Base-by-base conservation (phyloP, 176 grass and related monocot genomes). In the Phoenix dactylifera region DNA sequence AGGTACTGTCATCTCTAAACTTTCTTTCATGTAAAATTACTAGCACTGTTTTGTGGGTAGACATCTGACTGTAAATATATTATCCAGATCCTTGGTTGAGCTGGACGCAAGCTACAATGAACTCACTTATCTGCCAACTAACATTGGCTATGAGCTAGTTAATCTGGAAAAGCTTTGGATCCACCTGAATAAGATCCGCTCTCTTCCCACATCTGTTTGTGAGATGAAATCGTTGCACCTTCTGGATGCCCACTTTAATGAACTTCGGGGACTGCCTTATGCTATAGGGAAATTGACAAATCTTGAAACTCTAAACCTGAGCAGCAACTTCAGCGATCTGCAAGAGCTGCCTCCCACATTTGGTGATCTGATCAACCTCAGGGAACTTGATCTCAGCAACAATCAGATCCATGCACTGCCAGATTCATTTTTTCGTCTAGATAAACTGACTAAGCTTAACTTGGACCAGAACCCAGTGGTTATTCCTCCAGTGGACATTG, bases 311-410 rank as follows among this genome's bases (percentile, higher is more conserved):
- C 73, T 97, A 54, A 76, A 97, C 66, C 59, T 91, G 23, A 85
- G 87, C 66, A 87, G 83, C 68, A 97, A 97, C 66, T 97, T 97
- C 84, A 91, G 75, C 59, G 84, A 91, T 66, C 74, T 97, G 65
- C 72, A 62, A 7, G 80, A 85, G 50, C 81, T 97, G 50, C 84
- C 87, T 63, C 29, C 65, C 0, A 77, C 76, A 26, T 71, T 91
- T 55, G 76, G 87, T 3, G 81, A 97, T 77, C 68, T 97, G 15
- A 58, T 75, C 4, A 71, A 73, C 24, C 79, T 97, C 6, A 89
- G 51, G 52, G 83, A 97, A 17, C 80, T 97, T 32, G 87, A 97
- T 74, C 81, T 97, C 57, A 97, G 87, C 84, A 91, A 97, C 75
- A 97, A 91, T 82, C 81, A 97, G 73, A 91, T 88, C 26, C 93